Base-by-base conservation (phyloP, 108 stramenopile species). In the Conticribra guillardii region DNA sequence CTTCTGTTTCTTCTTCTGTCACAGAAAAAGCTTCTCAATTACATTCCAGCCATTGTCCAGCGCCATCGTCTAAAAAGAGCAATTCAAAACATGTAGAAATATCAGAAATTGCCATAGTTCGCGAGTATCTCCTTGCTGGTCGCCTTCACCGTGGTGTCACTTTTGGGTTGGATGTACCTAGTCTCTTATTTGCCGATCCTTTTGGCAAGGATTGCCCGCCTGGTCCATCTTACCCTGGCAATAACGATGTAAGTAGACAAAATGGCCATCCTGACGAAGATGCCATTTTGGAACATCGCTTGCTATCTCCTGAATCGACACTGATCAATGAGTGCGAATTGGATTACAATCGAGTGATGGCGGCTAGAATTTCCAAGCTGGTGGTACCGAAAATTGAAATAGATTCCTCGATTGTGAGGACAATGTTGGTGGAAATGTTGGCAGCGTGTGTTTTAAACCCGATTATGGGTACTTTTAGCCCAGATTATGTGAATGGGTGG, bases 91-190 rank as follows among this genome's bases (percentile, higher is more conserved):
- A 49, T 29, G 50, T 19, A 50, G 65, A 67, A 2, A 67, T 77
- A 4, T 76, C 84, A 21, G 93, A 94, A 72, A 87, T 94, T 50
- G 80, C 81, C 22, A 84, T 94, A 37, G 69, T 84, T 23, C 63
- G 83, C 4, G 93, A 94, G 68, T 94, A 87, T 53, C 71, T 94
- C 32, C 69, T 90, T 23, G 76, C 87, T 1, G 90, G 93, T 14
- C 85, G 84, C 56, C 61, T 94, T 32, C 93, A 94, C 66, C 80
- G 74, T 2, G 90, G 90, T 29, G 46, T 94, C 15, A 92, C 89
- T n/a, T 94, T 94, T 80, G 93, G 93, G 19, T 51, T 94, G 33
- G 93, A 94, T 73, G 88, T 94, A 9, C 93, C 93, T 4, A 84
- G 86, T 19, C 67, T 94, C 8, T 64, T 94, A 23, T 94, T 94